Percentiles rank a stretch among this genome's conserved stretches.
phyloP scores from a whole-genome alignment of 148 eudicot genomes.

The Rhododendron henanense region DNA sequence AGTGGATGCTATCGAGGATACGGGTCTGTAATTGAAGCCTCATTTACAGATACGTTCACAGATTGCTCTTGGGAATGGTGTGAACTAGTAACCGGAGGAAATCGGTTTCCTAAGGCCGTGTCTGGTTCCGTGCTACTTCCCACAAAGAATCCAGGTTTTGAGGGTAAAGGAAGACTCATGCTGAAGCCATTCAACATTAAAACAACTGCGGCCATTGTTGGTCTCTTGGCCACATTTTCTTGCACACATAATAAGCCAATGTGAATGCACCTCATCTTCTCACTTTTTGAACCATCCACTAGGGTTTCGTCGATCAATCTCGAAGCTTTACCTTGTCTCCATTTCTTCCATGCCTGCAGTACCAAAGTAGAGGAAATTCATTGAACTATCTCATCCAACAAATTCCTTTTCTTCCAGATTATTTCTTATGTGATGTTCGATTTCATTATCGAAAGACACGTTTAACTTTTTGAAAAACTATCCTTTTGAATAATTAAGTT shows the following conservation, averaged over 20 bases:
- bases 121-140: not conserved
- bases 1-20: not conserved
- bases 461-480: no score
- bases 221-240: constrained; percentile 30
- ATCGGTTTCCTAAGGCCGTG: not conserved
- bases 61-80: not conserved
- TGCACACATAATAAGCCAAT: constrained; percentile 38
- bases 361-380: not conserved
- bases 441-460: no score
- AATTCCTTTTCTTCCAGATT: not conserved
- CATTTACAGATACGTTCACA: constrained; percentile 6
- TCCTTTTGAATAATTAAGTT: not conserved
- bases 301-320: constrained; percentile 3
- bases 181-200: constrained; percentile 27
- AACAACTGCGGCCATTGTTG: constrained; percentile 29
- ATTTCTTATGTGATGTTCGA: not conserved
- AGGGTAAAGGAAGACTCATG: constrained; percentile 24
- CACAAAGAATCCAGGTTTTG: constrained; percentile 23
- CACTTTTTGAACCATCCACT: not conserved
- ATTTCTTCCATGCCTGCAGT: constrained; percentile 17
- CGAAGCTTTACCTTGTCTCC: constrained; percentile 1
- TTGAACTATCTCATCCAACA: no score
- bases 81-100: not conserved
- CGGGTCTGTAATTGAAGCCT: constrained; percentile 14
- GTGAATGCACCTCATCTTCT: no score